Conservation (phyloP, 352 stramenopile genomes). For the Pythium insidiosum region DNA sequence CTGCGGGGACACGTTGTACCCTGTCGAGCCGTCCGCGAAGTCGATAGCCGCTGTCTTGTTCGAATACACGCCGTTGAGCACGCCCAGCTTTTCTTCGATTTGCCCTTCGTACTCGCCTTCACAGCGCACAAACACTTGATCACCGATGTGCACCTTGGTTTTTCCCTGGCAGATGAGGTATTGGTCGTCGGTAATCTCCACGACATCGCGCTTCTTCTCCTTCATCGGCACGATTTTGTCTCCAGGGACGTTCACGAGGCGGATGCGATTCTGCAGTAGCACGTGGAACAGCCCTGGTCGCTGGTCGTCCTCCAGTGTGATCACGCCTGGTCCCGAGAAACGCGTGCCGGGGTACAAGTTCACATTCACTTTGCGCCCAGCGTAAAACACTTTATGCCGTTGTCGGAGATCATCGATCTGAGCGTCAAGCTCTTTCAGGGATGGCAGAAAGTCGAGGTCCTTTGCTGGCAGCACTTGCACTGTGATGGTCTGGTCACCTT, state of each 20-base stretch:
- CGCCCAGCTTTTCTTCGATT: constrained; percentile 53
- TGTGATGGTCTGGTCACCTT: constrained; percentile 52
- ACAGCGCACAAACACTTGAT: constrained; percentile 66
- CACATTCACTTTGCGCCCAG: constrained; percentile 60
- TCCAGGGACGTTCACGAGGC: constrained; percentile 52
- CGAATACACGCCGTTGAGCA: constrained; percentile 72
- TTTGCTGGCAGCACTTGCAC: constrained; percentile 36
- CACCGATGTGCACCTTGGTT: constrained; percentile 64
- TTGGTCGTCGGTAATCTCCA: constrained; percentile 63
- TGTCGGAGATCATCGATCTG: constrained; percentile 40
- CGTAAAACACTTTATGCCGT: constrained; percentile 38
- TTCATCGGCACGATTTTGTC: constrained; percentile 53
- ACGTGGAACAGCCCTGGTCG: constrained; percentile 34
- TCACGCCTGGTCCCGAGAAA: constrained; percentile 49
- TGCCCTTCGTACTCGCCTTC: constrained; percentile 39
- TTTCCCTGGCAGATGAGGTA: constrained; percentile 56
- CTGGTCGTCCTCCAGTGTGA: constrained; percentile 39
- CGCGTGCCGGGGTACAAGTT: constrained; percentile 63
- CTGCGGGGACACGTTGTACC: constrained; percentile 48
- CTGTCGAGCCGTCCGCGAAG: constrained; percentile 67
- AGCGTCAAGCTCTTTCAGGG: constrained; percentile 36
- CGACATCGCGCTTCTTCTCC: constrained; percentile 47
- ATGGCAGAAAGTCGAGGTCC: constrained; percentile 53
- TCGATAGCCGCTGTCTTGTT: constrained; percentile 67
- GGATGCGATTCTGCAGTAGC: constrained; percentile 58